Evolutionary conservation across 192 early-diverging fungal genomes (phyloP).

Genomic region (Coemansia umbellata): DNA sequence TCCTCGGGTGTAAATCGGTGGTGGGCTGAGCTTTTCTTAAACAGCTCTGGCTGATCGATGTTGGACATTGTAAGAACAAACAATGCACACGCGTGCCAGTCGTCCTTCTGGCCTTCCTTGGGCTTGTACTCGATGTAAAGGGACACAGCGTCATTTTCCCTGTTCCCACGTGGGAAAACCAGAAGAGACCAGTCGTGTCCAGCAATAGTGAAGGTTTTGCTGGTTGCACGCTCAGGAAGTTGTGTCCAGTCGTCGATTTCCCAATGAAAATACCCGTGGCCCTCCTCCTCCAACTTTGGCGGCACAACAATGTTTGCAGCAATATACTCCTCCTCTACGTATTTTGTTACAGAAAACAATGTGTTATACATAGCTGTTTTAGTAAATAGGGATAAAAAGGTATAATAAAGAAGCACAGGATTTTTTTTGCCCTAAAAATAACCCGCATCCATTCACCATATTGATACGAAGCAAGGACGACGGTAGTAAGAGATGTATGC

Average conservation of each 20-base stretch:
- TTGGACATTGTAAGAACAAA: conserved; percentile 80
- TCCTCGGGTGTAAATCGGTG: conserved; percentile 83
- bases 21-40: conserved; percentile 54
- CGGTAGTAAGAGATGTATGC: too few relatives aligned
- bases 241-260: conserved; percentile 38
- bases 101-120: conserved; percentile 51
- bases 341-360: neutral
- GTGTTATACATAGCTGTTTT: neutral
- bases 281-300: conserved; percentile 23
- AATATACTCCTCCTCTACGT: conserved; percentile 38
- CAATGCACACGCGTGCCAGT: conserved; percentile 79
- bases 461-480: too few relatives aligned
- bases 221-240: conserved; percentile 23
- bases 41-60: conserved; percentile 59
- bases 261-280: conserved; percentile 41
- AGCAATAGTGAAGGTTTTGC: conserved; percentile 33
- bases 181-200: conserved; percentile 70
- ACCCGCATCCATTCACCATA: too few relatives aligned
- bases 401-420: too few relatives aligned
- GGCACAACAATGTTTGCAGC: conserved; percentile 5
- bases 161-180: conserved; percentile 88
- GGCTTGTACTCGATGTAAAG: conserved; percentile 86
- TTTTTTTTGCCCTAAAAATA: too few relatives aligned
- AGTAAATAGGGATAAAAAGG: too few relatives aligned
- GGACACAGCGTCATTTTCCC: conserved; percentile 61